Base-by-base conservation (phyloP, 2,329 filamentous ascomycete species). In the Diaporthe eres region DNA sequence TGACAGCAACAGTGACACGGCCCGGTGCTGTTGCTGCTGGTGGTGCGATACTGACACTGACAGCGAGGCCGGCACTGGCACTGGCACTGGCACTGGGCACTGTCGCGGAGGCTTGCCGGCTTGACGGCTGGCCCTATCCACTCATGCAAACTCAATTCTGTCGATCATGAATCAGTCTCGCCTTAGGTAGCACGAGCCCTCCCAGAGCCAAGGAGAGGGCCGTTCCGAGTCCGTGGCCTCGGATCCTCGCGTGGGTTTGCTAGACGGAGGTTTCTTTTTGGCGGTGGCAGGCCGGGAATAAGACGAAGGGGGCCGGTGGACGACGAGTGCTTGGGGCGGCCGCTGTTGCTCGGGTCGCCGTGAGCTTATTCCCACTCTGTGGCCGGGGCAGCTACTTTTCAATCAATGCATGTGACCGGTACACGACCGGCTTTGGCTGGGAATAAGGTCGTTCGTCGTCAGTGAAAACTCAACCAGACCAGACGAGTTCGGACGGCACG, bases 251-350 rank as follows among this genome's bases (percentile, higher is more conserved):
- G 47, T 68, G 63, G 63, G 49, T 53, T 68, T 58, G 44, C 37
- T 51, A 72, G 71, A 72, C 58, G 58, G 58, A 53, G 58, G 37
- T 37, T 42, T 65, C 49, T 65, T 53, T 57, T 53, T 49, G 49
- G 51, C 42, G 42, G 51, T 61, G 71, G 22, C 58, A 34, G 25
- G 58, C 65, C 75, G 75, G 75, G 72, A 76, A 76, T 76, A 76
- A 76, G 65, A 71, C 44, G 61, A 51, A 31, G 63, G 34, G 47
- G 22, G 65, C 71, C 58, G 63, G 71, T 63, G 55, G 63, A 44
- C 42, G 57, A 51, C 55, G 55, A 74, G n/a, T 34, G n/a, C 28
- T 17, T 25, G 57, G 44, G 34, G 44, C 53, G 65, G 72, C 13
- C 34, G 72, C 42, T 53, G 53, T 25, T 65, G 53, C 25, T 55